A percentile compares a stretch with the other conserved stretches of the same genome.
phyloP scores from a whole-genome alignment of 163 green algal species.

The Volvox carteri region DNA sequence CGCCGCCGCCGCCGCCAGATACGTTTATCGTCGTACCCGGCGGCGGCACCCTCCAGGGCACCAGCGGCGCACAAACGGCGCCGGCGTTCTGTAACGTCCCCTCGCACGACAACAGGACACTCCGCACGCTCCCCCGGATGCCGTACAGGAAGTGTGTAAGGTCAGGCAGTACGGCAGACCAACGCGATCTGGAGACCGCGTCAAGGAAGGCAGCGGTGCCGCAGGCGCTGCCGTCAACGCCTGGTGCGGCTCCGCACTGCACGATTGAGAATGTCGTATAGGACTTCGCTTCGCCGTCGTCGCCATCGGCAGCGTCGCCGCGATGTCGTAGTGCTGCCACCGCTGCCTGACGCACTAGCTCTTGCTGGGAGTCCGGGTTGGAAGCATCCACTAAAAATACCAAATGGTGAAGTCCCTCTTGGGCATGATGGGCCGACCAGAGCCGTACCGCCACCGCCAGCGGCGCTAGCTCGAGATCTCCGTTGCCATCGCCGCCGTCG shows the following conservation, averaged over 20 bases:
- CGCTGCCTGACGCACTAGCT: conserved; percentile 2
- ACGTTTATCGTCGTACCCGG: neutral
- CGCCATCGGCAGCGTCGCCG: neutral
- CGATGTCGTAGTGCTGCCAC: neutral
- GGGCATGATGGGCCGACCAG: conserved; percentile 16
- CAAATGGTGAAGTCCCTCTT: conserved; percentile 25
- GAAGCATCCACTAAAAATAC: conserved; percentile 16
- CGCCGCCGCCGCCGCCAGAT: neutral
- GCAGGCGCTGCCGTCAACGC: neutral
- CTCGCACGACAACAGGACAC: conserved; percentile 39
- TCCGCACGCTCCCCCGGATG: conserved; percentile 28
- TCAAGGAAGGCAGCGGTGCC: neutral
- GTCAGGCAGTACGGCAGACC: neutral
- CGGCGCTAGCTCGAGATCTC: too few species aligned
- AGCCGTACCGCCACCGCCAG: conserved; percentile 17
- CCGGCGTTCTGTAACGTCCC: neutral
- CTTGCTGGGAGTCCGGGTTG: neutral
- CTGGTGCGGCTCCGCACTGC: neutral
- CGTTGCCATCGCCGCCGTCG: neutral
- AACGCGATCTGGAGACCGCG: neutral
- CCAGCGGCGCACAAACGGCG: conserved; percentile 7
- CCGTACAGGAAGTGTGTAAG: conserved; percentile 36
- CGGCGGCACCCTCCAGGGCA: conserved; percentile 8
- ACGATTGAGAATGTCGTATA: conserved; percentile 6
- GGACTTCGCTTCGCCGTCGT: neutral